Evolutionary conservation across 2,329 filamentous ascomycete species (phyloP).

Genomic region (Penicillium vulpinum): DNA sequence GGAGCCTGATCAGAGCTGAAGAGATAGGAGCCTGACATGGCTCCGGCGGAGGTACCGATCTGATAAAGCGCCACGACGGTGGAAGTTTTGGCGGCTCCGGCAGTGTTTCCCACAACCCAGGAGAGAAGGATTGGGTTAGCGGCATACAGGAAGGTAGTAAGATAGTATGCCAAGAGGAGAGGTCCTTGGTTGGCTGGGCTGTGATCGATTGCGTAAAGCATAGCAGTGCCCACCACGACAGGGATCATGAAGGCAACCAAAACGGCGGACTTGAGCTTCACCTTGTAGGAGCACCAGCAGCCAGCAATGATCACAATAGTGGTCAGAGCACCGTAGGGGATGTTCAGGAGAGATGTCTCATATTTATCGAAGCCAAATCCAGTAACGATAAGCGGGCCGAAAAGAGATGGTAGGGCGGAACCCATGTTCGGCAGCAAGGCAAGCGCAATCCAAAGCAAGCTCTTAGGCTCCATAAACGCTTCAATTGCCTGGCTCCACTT

Average conservation of each 20-base stretch:
- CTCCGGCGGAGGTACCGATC: not conserved
- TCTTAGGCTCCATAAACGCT: not conserved
- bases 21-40: not conserved
- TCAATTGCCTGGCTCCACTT: not conserved
- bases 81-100: not conserved
- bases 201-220: not conserved
- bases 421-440: not conserved
- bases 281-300: not conserved
- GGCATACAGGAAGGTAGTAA: not conserved
- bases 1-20: not conserved
- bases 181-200: not conserved
- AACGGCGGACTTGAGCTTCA: not conserved
- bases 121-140: not conserved
- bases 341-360: not conserved
- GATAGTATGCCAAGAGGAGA: not conserved
- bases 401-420: not conserved
- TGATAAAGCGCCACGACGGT: not conserved
- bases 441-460: not conserved
- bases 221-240: not conserved
- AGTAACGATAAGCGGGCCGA: not conserved
- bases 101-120: not conserved
- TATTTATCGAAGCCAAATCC: not conserved
- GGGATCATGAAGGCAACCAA: not conserved
- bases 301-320: not conserved
- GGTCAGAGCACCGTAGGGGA: not conserved